Base-by-base conservation (phyloP, 768 basidiomycete species). In the Rubroboletus pulcherrimus region DNA sequence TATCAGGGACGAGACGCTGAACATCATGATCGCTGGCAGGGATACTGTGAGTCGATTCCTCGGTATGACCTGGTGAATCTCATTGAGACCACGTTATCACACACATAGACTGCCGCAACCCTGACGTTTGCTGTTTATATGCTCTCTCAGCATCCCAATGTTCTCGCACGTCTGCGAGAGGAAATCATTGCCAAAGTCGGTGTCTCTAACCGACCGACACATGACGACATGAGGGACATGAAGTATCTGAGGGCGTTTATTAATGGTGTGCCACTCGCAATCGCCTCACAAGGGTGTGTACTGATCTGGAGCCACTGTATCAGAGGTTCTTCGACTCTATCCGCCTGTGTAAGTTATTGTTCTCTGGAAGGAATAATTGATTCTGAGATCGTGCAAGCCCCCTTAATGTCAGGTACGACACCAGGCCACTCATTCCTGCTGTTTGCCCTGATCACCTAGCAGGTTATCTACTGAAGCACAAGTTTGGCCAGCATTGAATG, bases 181-280 rank as follows among this genome's bases (percentile, higher is more conserved):
- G 86, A 88, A 69, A 77, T 88, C 45, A 65, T 83, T 6, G 64
- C 66, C 33, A 77, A 77, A 38, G 75, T 87, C 7, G 84, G 85
- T 0, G 64, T 71, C 1, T 72, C 71, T 1, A 73, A 74, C 1
- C 71, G 77, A 11, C 86, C 84, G 4, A 77, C 77, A 3, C 78
- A 78, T 50, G 80, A 82, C 42, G 80, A 84, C 57, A 78, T 87
- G 59, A 73, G 74, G 30, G 81, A 81, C 5, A 82, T 86, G 81
- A 85, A 81, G 64, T 86, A 80, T 58, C 66, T 86, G 14, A 73
- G 82, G 26, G 86, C 85, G 1, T 81, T 87, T 24, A 78, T 87
- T 47, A 86, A 87, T 58, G 84, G 84, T 84, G 21, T 12, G 71
- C 48, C 4, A 42, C 9, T 38, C 42, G 9, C 21, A 31, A 40